A percentile compares a stretch with the other conserved stretches of the same genome.
These are phyloP conservation scores for Puccinia brachypodii DNA, from an alignment of 1,284 basidiomycete species.

Conservation along the genomic window DNA sequence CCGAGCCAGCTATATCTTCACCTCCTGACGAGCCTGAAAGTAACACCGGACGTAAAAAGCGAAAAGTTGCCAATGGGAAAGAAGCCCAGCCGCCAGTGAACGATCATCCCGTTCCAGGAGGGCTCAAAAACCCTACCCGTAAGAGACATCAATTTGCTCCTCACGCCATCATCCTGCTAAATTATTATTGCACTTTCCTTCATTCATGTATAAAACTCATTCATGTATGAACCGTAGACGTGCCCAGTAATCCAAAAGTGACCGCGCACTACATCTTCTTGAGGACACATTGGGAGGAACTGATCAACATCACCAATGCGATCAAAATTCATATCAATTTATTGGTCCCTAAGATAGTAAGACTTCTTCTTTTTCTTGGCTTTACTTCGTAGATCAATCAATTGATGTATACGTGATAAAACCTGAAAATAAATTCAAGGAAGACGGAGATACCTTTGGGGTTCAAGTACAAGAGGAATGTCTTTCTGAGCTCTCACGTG, in stretches of 20 bases:
- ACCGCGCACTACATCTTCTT: constrained; percentile 40
- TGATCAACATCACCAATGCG: constrained; percentile 36
- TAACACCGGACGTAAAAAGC: constrained; percentile 30
- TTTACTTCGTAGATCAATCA: neutral
- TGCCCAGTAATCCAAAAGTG: constrained; percentile 34
- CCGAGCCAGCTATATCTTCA: constrained; percentile 13
- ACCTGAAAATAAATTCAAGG: neutral
- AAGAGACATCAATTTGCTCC: neutral
- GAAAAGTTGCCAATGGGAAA: constrained; percentile 43
- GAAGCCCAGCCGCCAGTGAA: constrained; percentile 9
- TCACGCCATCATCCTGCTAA: neutral
- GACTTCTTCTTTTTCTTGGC: neutral
- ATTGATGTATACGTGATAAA: too few relatives aligned
- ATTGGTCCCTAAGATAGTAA: constrained; percentile 43
- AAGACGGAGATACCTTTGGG: constrained; percentile 43
- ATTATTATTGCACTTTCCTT: neutral
- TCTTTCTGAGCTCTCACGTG: constrained; percentile 39
- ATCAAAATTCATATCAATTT: constrained; percentile 47
- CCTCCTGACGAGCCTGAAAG: constrained; percentile 27
- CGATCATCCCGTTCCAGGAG: constrained; percentile 22
- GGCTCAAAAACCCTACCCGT: constrained; percentile 38
- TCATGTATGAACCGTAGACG: neutral
- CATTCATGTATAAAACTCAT: neutral
- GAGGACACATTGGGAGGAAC: constrained; percentile 43
- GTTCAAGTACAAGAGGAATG: constrained; percentile 47